Evolutionary conservation across 2,329 filamentous ascomycete genomes (phyloP), one percentile per base, ranked within the genome.

Genomic region (Fusarium illudens): DNA sequence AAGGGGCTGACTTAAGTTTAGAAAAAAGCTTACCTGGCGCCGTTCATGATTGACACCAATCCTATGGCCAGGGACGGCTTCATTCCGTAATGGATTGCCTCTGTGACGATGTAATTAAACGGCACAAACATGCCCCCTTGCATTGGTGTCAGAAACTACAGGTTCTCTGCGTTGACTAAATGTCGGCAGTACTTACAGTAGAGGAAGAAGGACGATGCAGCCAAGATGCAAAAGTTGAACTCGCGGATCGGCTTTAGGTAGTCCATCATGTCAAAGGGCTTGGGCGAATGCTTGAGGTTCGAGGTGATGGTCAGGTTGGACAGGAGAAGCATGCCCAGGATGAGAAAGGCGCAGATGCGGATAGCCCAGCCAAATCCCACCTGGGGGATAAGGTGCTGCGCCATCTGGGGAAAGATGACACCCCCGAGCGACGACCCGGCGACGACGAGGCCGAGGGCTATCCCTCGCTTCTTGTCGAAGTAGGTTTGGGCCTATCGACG

Each of bases 381-480:
- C 17, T 65, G 39, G 13, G 68, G 65, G 15, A 73, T 68, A 22
- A 76, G 29, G 15, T 71, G 66, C 22, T 70, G 64, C 7, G 62
- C 66, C 60, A 73, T 75, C 49, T 71, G 60, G 9, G 71, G 68
- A 42, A 86, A 88, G 13, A 86, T 74, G 29, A 87, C 75, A 12
- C 85, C 84, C 5, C 85, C 85, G 5, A 86, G 79, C n/a, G 83
- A 84, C 36, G 83, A 86, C 4, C 88, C 88, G 4, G 83, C 84
- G 3, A 87, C 85, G 2, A 86, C 84, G 6, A 89, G 74, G 2
- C 87, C 88, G 39, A 89, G 84, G 3, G 86, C 87, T 6, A 90
- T 75, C 0, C 82, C 83, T 57, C 86, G 81, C 61, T 80, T 83
- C 54, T 79, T 80, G 11, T 64, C 42, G 32, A 70, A 70, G 42